Conservation (phyloP, 2,329 filamentous ascomycete species). For the Fusarium sp. region DNA sequence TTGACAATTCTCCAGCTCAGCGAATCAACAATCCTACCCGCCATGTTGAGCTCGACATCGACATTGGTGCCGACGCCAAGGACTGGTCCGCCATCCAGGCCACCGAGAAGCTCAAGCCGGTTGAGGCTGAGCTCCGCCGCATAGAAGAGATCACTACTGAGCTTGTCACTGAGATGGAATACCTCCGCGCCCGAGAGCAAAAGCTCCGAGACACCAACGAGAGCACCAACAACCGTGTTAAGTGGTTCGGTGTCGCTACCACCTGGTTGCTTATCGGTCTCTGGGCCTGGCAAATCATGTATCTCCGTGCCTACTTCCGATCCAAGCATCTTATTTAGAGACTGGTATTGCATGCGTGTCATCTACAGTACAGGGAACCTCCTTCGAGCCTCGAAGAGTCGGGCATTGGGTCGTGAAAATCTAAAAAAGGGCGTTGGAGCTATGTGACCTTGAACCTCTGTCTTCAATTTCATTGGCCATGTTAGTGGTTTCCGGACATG, state of each 20-base stretch:
- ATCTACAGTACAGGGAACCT: slow-evolving; percentile 11
- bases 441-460: slow-evolving; percentile 3
- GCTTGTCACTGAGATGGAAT: slow-evolving; percentile 95
- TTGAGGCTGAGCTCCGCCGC: slow-evolving; percentile 92
- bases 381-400: slow-evolving; percentile 16
- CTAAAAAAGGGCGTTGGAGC: slow-evolving; percentile 6
- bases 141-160: slow-evolving; percentile 92
- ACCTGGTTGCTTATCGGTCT: slow-evolving; percentile 91
- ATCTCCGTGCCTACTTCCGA: slow-evolving; percentile 97
- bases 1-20: slow-evolving; percentile 40
- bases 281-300: slow-evolving; percentile 97
- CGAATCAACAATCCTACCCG: slow-evolving; percentile 64
- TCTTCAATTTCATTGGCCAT: slow-evolving; percentile 31
- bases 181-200: slow-evolving; percentile 89
- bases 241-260: slow-evolving; percentile 96
- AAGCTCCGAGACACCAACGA: slow-evolving; percentile 98
- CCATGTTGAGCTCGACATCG: slow-evolving; percentile 90
- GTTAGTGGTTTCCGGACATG: slow-evolving; percentile 41
- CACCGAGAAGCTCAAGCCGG: slow-evolving; percentile 96
- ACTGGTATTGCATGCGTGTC: slow-evolving; percentile 35
- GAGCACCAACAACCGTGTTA: slow-evolving; percentile 98
- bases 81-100: slow-evolving; percentile 98
- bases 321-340: slow-evolving; percentile 57
- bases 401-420: slow-evolving; percentile 18
- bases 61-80: slow-evolving; percentile 96